Percentiles rank a stretch among this genome's conserved stretches.
These are phyloP conservation scores for Fusarium miscanthi DNA, from an alignment of 2,329 filamentous ascomycete genomes.

Conservation along the genomic window DNA sequence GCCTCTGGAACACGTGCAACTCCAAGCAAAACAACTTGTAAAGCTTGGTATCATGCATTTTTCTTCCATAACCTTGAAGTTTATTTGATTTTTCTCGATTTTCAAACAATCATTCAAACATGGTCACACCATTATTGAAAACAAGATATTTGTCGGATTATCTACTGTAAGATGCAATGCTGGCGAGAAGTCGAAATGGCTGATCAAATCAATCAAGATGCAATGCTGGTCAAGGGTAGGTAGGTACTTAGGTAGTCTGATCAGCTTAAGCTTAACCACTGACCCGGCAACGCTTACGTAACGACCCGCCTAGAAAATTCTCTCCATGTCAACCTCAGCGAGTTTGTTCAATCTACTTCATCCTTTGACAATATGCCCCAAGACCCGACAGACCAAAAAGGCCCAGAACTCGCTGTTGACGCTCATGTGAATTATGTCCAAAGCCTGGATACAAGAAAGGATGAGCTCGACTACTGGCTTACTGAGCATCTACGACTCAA, in stretches of 20 bases:
- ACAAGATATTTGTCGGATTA: not conserved
- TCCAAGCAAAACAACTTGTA: not conserved
- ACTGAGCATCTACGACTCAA: constrained; percentile 96
- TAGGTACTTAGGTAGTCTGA: not conserved
- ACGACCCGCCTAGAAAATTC: constrained; percentile 27
- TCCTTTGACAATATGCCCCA: constrained; percentile 47
- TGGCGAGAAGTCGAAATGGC: too few species aligned
- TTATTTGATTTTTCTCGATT: not conserved
- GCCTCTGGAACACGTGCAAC: too few species aligned
- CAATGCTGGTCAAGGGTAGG: constrained; percentile 15
- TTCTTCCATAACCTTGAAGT: not conserved
- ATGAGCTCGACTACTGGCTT: constrained; percentile 97
- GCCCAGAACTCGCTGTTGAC: constrained; percentile 60
- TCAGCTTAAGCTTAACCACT: not conserved
- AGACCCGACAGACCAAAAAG: constrained; percentile 47
- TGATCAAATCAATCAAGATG: too few species aligned
- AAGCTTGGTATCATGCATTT: not conserved
- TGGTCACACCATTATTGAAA: too few species aligned
- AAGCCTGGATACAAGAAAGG: constrained; percentile 88
- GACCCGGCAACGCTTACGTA: constrained; percentile 35
- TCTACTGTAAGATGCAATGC: too few species aligned
- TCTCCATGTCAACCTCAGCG: constrained; percentile 17
- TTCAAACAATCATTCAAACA: not conserved
- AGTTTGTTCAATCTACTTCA: constrained; percentile 1
- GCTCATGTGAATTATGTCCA: constrained; percentile 92